Conservation (phyloP, 2,329 filamentous ascomycete genomes). For the Xylariaceae sp. region DNA sequence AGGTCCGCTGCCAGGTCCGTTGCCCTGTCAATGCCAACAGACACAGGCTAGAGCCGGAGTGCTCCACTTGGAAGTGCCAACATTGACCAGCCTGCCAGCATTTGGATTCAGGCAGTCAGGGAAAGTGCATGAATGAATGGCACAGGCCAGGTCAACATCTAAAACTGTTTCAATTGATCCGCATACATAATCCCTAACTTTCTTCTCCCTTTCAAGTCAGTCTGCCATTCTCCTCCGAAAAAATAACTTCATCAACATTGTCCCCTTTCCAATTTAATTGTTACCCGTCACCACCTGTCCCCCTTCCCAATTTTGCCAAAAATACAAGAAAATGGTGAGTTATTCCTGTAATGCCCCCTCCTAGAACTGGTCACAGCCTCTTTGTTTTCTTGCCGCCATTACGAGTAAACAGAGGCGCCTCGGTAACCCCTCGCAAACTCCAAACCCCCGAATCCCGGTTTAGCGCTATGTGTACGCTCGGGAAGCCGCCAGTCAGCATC, state of each 20-base stretch:
- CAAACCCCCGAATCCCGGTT: slow-evolving; percentile 34
- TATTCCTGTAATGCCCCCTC: neutral
- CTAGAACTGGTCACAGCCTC: neutral
- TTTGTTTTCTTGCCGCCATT: slow-evolving; percentile 5
- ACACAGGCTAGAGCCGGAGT: slow-evolving; percentile 6
- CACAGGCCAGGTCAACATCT: slow-evolving; percentile 29
- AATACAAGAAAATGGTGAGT: slow-evolving; percentile 40
- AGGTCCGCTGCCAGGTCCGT: slow-evolving; percentile 18
- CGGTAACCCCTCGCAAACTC: slow-evolving; percentile 31
- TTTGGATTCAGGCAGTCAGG: neutral
- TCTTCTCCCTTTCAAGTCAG: slow-evolving; percentile 19
- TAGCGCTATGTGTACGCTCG: slow-evolving; percentile 30
- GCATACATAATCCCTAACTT: slow-evolving; percentile 18
- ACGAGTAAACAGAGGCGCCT: slow-evolving; percentile 29
- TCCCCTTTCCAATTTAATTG: slow-evolving; percentile 9
- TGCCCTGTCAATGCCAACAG: slow-evolving; percentile 39
- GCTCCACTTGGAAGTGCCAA: slow-evolving; percentile 11
- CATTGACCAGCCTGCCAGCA: neutral
- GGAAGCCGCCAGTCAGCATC: slow-evolving; percentile 28
- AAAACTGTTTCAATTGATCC: slow-evolving; percentile 20
- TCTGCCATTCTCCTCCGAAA: slow-evolving; percentile 26
- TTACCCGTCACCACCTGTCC: slow-evolving; percentile 4
- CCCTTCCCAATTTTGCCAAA: slow-evolving; percentile 13
- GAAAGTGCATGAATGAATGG: slow-evolving; percentile 18
- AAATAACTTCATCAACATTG: slow-evolving; percentile 32